A percentile compares a stretch with the other conserved stretches of the same genome.
Conservation (phyloP, 164 flowering plant genomes). For the Stephania cephalantha region DNA sequence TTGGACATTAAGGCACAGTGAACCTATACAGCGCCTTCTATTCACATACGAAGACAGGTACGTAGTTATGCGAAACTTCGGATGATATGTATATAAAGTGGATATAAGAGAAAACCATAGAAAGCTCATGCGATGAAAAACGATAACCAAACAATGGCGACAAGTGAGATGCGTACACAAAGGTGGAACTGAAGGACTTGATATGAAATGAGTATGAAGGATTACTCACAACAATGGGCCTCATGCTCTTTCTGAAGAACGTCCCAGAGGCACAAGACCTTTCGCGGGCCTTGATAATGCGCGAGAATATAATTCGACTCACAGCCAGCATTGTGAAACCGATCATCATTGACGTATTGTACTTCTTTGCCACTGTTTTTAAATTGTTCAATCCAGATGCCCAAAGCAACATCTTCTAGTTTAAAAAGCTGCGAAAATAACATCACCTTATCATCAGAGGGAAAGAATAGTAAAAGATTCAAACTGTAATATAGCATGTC, state of each 20-base stretch:
- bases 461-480: background rate
- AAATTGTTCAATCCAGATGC: constrained; percentile 77
- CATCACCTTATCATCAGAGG: background rate
- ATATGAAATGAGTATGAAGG: background rate
- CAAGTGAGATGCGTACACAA: too few species aligned
- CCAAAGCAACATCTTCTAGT: constrained; percentile 94
- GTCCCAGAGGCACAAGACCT: constrained; percentile 83
- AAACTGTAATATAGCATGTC: background rate
- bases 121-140: background rate
- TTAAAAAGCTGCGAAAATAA: constrained; percentile 58
- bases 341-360: constrained; percentile 51
- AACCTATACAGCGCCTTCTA: too few species aligned
- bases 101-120: background rate
- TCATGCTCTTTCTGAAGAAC: constrained; percentile 58
- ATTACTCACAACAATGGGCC: constrained; percentile 66
- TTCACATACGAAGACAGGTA: too few species aligned
- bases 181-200: background rate
- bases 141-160: background rate
- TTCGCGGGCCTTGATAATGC: constrained; percentile 81
- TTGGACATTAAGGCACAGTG: background rate
- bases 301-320: constrained; percentile 70
- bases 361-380: constrained; percentile 48
- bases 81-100: too few species aligned
- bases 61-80: too few species aligned
- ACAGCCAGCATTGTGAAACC: constrained; percentile 74